Percentiles rank a stretch among this genome's conserved stretches.
Evolutionary conservation across 2,329 filamentous ascomycete species (phyloP).

Genomic region (Fusarium sterilihyphosum): DNA sequence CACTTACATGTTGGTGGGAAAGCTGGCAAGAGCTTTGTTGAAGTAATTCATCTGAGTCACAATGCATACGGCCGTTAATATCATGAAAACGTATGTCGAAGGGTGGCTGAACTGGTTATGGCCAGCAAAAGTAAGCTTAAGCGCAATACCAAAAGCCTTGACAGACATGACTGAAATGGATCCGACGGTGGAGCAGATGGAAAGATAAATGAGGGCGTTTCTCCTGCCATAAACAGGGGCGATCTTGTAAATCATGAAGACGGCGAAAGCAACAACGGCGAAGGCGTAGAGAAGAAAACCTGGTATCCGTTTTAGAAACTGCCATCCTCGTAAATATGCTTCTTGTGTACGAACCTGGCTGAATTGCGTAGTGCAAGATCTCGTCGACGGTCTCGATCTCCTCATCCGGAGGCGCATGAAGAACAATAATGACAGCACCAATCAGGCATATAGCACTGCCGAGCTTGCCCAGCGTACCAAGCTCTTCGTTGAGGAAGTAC

Average conservation of each 20-base stretch:
- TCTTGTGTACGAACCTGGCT: constrained; percentile 72
- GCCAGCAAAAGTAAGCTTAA: constrained; percentile 92
- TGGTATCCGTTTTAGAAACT: constrained; percentile 50
- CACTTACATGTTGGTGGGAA: constrained; percentile 94
- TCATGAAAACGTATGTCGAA: constrained; percentile 97
- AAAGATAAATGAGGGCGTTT: constrained; percentile 95
- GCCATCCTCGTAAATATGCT: background rate
- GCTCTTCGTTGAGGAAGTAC: constrained; percentile 90
- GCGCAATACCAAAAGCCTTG: constrained; percentile 96
- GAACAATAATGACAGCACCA: constrained; percentile 95
- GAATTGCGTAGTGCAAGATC: constrained; percentile 89
- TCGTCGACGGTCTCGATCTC: constrained; percentile 91
- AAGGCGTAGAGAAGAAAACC: constrained; percentile 91
- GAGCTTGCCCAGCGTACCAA: constrained; percentile 91
- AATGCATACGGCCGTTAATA: constrained; percentile 92
- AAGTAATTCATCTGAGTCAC: constrained; percentile 99
- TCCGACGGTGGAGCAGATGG: constrained; percentile 96
- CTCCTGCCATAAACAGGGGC: constrained; percentile 91
- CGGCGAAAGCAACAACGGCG: constrained; percentile 82
- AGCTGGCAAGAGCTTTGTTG: constrained; percentile 97
- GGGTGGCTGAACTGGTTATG: constrained; percentile 96
- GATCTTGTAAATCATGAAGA: constrained; percentile 96
- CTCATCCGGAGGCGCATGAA: constrained; percentile 94
- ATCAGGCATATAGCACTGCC: constrained; percentile 97
- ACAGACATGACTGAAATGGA: constrained; percentile 99